Conservation (phyloP, 495 filamentous ascomycete genomes). For the Aspergillus cristatus region DNA sequence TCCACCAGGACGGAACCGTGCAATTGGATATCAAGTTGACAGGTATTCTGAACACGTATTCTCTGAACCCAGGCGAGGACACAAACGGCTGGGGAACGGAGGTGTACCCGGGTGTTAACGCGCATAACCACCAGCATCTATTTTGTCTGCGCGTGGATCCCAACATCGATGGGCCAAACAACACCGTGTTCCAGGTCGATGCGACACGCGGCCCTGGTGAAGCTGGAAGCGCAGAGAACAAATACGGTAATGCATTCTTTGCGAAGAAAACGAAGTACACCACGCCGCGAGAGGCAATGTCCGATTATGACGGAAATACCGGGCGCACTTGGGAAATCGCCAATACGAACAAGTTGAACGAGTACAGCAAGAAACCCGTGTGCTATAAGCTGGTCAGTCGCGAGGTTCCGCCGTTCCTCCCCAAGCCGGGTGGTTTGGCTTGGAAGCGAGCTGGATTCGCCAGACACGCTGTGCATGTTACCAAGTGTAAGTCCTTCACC, state of each 20-base stretch:
- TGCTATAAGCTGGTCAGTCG: conserved; percentile 87
- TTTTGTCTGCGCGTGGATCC: conserved; percentile 90
- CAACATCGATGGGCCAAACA: conserved; percentile 78
- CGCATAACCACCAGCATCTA: conserved; percentile 84
- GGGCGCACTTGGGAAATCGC: conserved; percentile 86
- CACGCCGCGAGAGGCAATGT: conserved; percentile 61
- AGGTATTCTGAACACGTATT: conserved; percentile 89
- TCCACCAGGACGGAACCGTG: conserved; percentile 89
- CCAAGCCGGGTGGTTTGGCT: conserved; percentile 73
- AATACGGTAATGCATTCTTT: conserved; percentile 90
- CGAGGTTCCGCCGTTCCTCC: conserved; percentile 70
- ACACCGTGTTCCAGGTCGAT: conserved; percentile 81
- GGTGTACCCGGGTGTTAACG: conserved; percentile 79
- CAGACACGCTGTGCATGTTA: conserved; percentile 84
- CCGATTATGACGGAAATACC: conserved; percentile 73
- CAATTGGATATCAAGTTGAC: conserved; percentile 94
- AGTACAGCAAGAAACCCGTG: conserved; percentile 77
- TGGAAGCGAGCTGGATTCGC: conserved; percentile 95
- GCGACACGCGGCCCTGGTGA: conserved; percentile 54
- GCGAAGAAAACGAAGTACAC: conserved; percentile 77
- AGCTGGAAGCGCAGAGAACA: conserved; percentile 74
- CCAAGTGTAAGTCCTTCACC: conserved; percentile 58
- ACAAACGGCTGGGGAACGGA: conserved; percentile 87
- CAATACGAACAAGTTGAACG: conserved; percentile 76
- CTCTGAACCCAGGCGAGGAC: conserved; percentile 76